phyloP scores from a whole-genome alignment of 331 rosid genomes.

The Rosa hybrid region DNA sequence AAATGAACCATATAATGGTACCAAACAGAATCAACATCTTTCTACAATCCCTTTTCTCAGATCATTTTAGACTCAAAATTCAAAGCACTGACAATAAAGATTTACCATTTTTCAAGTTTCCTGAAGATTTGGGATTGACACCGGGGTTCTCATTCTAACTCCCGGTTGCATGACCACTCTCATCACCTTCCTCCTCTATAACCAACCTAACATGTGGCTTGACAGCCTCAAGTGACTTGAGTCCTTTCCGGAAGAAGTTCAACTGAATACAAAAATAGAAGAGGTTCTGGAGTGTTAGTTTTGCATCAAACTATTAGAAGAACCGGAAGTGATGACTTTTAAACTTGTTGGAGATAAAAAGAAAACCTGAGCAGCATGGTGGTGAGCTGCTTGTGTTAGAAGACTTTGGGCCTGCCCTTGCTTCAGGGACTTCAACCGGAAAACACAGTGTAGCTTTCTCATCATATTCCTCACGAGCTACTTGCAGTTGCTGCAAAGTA shows the following conservation, averaged over 20 bases:
- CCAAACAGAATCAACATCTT: too few species aligned
- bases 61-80: too few species aligned
- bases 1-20: too few species aligned
- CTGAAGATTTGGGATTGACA: too few species aligned
- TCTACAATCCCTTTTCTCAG: too few species aligned
- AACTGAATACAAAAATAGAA: conserved; percentile 45
- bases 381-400: conserved; percentile 93
- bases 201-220: conserved; percentile 73
- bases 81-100: too few species aligned
- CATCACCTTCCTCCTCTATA: conserved; percentile 32
- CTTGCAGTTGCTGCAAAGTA: conserved; percentile 61
- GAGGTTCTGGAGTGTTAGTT: not conserved
- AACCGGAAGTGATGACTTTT: conserved; percentile 20
- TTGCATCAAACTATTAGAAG: conserved; percentile 23
- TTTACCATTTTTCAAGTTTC: too few species aligned
- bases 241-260: conserved; percentile 86
- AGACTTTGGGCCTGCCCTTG: conserved; percentile 90
- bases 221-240: conserved; percentile 78
- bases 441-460: conserved; percentile 75
- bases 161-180: too few species aligned
- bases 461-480: conserved; percentile 65
- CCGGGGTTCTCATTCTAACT: too few species aligned
- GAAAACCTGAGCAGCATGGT: conserved; percentile 83
- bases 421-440: conserved; percentile 80
- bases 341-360: conserved; percentile 8